Conservation (phyloP, 140 eudicot genomes). For the Senecio squalidus region DNA sequence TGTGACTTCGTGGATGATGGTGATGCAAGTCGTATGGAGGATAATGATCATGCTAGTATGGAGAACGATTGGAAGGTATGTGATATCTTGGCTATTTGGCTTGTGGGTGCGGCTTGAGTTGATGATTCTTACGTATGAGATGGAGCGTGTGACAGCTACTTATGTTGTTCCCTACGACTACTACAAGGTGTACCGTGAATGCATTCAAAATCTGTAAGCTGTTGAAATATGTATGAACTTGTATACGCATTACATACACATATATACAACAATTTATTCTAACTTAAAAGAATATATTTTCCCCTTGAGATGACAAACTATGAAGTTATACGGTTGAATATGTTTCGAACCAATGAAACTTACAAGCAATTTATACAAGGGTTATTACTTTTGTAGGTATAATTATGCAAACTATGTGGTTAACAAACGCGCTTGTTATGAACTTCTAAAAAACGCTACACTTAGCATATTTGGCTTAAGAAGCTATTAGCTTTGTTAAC, state of each 20-base stretch:
- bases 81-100: constrained; percentile 12
- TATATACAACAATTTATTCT: background rate
- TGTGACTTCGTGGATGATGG: constrained; percentile 16
- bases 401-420: too few relatives aligned
- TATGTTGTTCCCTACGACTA: constrained; percentile 32
- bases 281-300: too few relatives aligned
- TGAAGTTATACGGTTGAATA: too few relatives aligned
- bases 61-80: constrained; percentile 10
- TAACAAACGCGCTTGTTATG: too few relatives aligned
- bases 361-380: too few relatives aligned
- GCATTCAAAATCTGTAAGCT: background rate
- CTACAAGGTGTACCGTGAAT: constrained; percentile 14
- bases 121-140: constrained; percentile 32
- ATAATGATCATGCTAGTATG: background rate
- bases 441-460: too few relatives aligned
- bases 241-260: background rate
- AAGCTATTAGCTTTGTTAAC: too few relatives aligned
- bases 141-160: constrained; percentile 25
- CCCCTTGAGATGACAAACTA: too few relatives aligned
- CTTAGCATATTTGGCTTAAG: too few relatives aligned
- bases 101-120: constrained; percentile 25
- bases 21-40: constrained; percentile 14
- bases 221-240: background rate
- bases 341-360: too few relatives aligned
- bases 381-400: too few relatives aligned